phyloP scores from a whole-genome alignment of 2,329 filamentous ascomycete species.

The Fusarium dlaminii region DNA sequence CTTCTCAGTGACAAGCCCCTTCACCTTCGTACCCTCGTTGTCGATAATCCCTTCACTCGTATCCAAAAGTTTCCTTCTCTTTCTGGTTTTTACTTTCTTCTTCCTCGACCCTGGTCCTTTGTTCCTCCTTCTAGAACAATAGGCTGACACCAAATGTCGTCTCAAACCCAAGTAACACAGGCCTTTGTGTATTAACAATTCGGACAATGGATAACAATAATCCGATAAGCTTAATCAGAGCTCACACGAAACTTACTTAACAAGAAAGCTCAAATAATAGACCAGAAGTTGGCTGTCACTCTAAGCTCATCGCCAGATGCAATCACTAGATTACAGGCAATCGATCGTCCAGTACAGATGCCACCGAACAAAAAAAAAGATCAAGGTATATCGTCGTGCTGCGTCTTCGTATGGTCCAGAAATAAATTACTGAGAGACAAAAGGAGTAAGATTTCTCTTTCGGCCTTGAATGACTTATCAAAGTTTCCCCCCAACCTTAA shows the following conservation, averaged over 20 bases:
- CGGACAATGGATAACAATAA: background rate
- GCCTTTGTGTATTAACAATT: conserved; percentile 1
- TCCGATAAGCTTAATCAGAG: background rate
- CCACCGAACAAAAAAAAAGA: background rate
- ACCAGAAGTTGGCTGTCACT: background rate
- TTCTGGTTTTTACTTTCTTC: background rate
- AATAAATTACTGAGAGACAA: background rate
- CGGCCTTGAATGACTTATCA: background rate
- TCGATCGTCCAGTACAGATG: background rate
- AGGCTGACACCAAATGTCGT: background rate
- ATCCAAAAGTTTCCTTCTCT: background rate
- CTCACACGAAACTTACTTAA: background rate
- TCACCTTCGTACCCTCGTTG: background rate
- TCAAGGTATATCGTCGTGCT: background rate
- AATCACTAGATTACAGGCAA: conserved; percentile 5
- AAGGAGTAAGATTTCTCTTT: background rate
- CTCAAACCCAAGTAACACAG: background rate
- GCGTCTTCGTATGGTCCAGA: background rate
- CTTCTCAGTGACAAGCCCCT: background rate
- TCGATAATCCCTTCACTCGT: background rate
- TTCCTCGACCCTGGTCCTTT: background rate
- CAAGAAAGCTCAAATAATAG: too few relatives aligned
- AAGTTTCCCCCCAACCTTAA: background rate
- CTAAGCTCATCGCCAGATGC: background rate
- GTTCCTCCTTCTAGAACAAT: background rate